Evolutionary conservation across 2,329 filamentous ascomycete species (phyloP), one percentile per base, ranked within the genome.

Genomic region (Phaeoacremonium minimum): DNA sequence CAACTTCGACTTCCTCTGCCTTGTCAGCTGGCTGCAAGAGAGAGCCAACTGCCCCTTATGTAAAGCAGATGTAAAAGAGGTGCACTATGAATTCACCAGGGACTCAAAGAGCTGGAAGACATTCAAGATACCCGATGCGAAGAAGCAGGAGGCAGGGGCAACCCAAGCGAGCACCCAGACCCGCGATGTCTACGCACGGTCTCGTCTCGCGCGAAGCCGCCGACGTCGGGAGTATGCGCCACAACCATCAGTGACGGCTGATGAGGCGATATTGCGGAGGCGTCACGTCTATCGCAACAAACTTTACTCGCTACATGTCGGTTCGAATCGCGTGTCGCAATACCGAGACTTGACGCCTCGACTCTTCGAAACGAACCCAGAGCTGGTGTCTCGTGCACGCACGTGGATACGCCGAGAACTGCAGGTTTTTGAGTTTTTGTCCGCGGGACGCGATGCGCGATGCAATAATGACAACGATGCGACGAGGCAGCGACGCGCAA

Each of bases 371-470:
- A 60, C 60, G 2, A 83, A 87, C 15, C 60, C 76, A 1, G 75
- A 81, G 15, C 73, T 95, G 0, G 73, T 88, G 14, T 85, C 83
- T 0, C 82, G 86, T 22, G 89, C 90, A 3, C 75, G 86, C 6
- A 80, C 77, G 43, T 97, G 87, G 76, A 77, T 95, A 34, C 77
- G 89, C 1, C 77, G 91, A 30, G 91, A 97, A 55, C 66, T 96
- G 4, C 80, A 81, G 37, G 87, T 95, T 14, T 95, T 96, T 49
- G 72, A 75, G 13, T 93, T 90, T 50, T 67, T 94, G 11, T 68
- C 64, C 3, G 41, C 55, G 48, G 7, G 32, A 42, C 5, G 46
- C 48, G 11, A 46, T 49, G 17, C 40, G 38, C 14, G 30, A 29
- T 32, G 31, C 16, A 33, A 26, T 9, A n/a, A 14, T 18, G 19